Conservation (phyloP, 2,329 filamentous ascomycete species). For the Calonectria pseudoreteaudii region DNA sequence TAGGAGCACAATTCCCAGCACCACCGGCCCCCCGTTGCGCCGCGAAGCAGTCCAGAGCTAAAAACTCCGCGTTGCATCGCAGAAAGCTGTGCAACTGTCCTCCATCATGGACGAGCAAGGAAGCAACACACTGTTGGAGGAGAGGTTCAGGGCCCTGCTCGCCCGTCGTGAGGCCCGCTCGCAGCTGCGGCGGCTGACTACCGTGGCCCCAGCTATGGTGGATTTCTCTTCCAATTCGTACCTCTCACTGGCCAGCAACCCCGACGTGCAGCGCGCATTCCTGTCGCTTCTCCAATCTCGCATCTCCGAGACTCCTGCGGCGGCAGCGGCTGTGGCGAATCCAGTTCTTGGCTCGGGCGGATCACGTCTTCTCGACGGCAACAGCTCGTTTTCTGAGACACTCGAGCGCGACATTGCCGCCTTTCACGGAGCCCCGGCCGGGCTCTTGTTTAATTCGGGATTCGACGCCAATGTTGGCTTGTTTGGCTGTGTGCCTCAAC, state of each 20-base stretch:
- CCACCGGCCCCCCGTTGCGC: neutral
- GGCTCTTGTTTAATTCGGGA: constrained; percentile 68
- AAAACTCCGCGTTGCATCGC: neutral
- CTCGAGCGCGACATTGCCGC: constrained; percentile 60
- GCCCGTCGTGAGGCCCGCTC: constrained; percentile 46
- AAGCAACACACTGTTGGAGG: constrained; percentile 40
- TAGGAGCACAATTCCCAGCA: neutral
- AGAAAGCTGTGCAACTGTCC: neutral
- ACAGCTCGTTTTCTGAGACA: constrained; percentile 56
- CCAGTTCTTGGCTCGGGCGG: constrained; percentile 61
- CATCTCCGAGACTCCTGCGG: constrained; percentile 15
- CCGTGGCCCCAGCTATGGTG: constrained; percentile 74
- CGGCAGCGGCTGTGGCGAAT: constrained; percentile 25
- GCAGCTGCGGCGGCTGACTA: constrained; percentile 58
- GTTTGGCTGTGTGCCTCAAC: constrained; percentile 70
- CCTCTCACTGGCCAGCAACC: constrained; percentile 75
- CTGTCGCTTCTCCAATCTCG: constrained; percentile 55
- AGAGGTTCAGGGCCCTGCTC: constrained; percentile 42
- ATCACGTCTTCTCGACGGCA: constrained; percentile 66
- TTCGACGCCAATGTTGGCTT: constrained; percentile 76
- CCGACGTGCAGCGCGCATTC: constrained; percentile 71
- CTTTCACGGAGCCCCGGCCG: constrained; percentile 60
- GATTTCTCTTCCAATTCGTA: constrained; percentile 86
- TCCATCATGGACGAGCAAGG: constrained; percentile 23
- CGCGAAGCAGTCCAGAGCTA: neutral